Evolutionary conservation across 805 yeast genomes (phyloP).

Genomic region (Schwanniomyces sp.): DNA sequence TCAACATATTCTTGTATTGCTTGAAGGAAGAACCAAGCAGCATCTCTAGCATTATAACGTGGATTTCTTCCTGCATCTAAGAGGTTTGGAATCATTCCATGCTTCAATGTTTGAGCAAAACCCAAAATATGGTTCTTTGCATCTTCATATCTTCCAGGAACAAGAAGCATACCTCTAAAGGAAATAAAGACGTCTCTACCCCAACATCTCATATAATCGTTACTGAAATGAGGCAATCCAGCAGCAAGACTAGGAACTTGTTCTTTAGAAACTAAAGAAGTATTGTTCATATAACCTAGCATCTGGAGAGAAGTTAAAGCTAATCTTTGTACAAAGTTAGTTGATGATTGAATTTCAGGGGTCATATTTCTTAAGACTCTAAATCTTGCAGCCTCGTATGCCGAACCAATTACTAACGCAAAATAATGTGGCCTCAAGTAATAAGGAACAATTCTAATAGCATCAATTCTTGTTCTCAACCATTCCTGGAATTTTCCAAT

Average conservation of each 20-base stretch:
- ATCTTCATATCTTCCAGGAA: slow-evolving; percentile 74
- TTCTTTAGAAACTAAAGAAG: slow-evolving; percentile 69
- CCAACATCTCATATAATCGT: slow-evolving; percentile 95
- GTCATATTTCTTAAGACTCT: slow-evolving; percentile 62
- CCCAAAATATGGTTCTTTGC: slow-evolving; percentile 81
- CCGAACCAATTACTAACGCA: slow-evolving; percentile 75
- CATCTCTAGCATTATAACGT: slow-evolving; percentile 93
- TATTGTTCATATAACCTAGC: slow-evolving; percentile 70
- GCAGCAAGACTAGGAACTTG: slow-evolving; percentile 84
- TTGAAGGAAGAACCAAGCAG: slow-evolving; percentile 92
- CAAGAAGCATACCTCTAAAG: slow-evolving; percentile 74
- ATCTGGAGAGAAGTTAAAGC: slow-evolving; percentile 84
- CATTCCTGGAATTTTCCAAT: slow-evolving; percentile 61
- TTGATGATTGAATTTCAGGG: slow-evolving; percentile 54
- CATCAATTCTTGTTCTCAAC: slow-evolving; percentile 64
- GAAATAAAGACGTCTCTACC: slow-evolving; percentile 95
- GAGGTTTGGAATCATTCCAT: slow-evolving; percentile 91
- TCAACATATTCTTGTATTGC: slow-evolving; percentile 80
- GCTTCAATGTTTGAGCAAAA: slow-evolving; percentile 89
- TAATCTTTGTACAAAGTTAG: slow-evolving; percentile 74
- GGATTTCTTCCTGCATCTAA: slow-evolving; percentile 94
- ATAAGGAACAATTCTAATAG: slow-evolving; percentile 67
- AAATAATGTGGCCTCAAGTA: slow-evolving; percentile 86
- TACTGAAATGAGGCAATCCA: slow-evolving; percentile 92
- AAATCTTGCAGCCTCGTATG: slow-evolving; percentile 78